Percentiles rank a stretch among this genome's conserved stretches.
phyloP scores from a whole-genome alignment of 495 filamentous ascomycete genomes.

The Talaromyces nanjingensis region DNA sequence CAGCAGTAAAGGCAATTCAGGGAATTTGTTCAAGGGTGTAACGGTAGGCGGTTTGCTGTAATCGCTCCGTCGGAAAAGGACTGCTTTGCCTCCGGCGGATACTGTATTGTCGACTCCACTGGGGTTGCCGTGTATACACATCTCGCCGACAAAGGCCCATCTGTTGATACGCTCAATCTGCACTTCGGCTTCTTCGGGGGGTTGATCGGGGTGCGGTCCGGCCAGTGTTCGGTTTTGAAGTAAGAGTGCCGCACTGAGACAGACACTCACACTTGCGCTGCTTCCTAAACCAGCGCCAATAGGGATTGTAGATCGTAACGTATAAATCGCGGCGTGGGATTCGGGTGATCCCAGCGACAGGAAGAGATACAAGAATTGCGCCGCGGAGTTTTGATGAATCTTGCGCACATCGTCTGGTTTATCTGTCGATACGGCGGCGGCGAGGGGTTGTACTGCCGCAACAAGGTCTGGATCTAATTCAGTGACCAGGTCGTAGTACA shows the following conservation, averaged over 20 bases:
- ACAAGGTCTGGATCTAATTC: conserved; percentile 65
- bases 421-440: conserved; percentile 52
- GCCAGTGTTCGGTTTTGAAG: conserved; percentile 69
- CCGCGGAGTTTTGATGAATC: conserved; percentile 67
- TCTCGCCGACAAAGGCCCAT: conserved; percentile 84
- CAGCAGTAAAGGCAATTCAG: conserved; percentile 70
- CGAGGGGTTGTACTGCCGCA: conserved; percentile 60
- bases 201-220: conserved; percentile 77
- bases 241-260: conserved; percentile 65
- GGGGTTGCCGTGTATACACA: conserved; percentile 85
- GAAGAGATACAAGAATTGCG: conserved; percentile 74
- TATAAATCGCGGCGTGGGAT: conserved; percentile 67
- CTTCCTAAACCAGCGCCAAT: conserved; percentile 77
- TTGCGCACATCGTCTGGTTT: conserved; percentile 53
- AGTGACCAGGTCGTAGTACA: conserved; percentile 72
- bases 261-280: conserved; percentile 78
- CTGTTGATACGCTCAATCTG: conserved; percentile 80
- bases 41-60: conserved; percentile 64
- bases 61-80: conserved; percentile 69
- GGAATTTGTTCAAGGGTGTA: conserved; percentile 63
- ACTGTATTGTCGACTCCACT: conserved; percentile 88
- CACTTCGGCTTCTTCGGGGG: conserved; percentile 57
- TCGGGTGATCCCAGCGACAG: conserved; percentile 63
- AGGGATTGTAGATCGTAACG: conserved; percentile 76
- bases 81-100: conserved; percentile 70